Evolutionary conservation across 257 asterid species (phyloP).

Genomic region (Gentiana dahurica): DNA sequence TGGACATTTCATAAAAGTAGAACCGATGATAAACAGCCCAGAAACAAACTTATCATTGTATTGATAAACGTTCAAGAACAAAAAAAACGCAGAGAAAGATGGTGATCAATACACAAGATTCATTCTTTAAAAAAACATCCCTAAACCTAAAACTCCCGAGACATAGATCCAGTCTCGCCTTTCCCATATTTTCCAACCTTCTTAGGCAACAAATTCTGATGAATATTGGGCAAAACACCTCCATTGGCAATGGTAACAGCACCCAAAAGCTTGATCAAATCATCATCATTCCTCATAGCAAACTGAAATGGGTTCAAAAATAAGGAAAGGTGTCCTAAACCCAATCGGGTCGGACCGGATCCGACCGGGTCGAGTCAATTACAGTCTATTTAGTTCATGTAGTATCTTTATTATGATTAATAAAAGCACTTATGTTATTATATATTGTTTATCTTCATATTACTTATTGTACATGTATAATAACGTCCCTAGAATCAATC

Average conservation of each 20-base stretch:
- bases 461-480: too few relatives aligned
- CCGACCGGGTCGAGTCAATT: too few relatives aligned
- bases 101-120: constrained; percentile 1
- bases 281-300: too few relatives aligned
- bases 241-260: constrained; percentile 16
- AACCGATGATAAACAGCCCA: not conserved
- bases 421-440: too few relatives aligned
- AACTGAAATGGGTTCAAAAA: too few relatives aligned
- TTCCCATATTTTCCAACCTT: constrained; percentile 14
- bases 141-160: constrained; percentile 13
- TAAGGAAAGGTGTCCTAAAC: too few relatives aligned
- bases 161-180: constrained; percentile 9
- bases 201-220: constrained; percentile 14
- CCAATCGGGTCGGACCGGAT: too few relatives aligned
- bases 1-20: not conserved
- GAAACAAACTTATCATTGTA: not conserved
- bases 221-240: constrained; percentile 16
- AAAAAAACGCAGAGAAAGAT: not conserved
- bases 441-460: too few relatives aligned
- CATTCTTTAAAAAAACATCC: not conserved
- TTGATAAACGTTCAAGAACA: not conserved
- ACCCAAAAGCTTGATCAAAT: too few relatives aligned
- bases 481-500: too few relatives aligned
- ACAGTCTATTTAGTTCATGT: too few relatives aligned
- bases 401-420: too few relatives aligned